phyloP scores from a whole-genome alignment of 2,329 filamentous ascomycete genomes.

The Phaeophleospora eucalypticola region DNA sequence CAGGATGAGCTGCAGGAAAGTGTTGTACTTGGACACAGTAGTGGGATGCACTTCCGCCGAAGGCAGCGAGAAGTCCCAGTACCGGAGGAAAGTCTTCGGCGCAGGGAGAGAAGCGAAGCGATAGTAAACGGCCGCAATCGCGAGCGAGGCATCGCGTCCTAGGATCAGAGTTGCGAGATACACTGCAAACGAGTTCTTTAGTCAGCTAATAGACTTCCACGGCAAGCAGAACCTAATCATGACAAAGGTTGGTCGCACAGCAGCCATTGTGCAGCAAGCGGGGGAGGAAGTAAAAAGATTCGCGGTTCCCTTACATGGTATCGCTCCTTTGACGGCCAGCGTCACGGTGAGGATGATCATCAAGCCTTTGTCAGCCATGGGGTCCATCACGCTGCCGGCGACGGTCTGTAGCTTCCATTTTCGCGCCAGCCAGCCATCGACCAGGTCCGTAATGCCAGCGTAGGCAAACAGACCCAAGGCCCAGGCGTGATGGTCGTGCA shows the following conservation, averaged over 20 bases:
- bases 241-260: too few species aligned
- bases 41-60: constrained; percentile 81
- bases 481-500: constrained; percentile 73
- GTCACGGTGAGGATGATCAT: constrained; percentile 92
- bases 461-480: constrained; percentile 87
- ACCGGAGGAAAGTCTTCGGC: constrained; percentile 85
- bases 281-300: constrained; percentile 8
- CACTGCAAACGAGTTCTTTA: constrained; percentile 45
- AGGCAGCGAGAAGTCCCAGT: constrained; percentile 96
- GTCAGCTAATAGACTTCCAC: constrained; percentile 11
- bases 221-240: constrained; percentile 6
- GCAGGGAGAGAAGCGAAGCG: constrained; percentile 90
- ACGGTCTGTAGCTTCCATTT: constrained; percentile 86
- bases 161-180: constrained; percentile 90
- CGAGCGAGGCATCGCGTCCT: constrained; percentile 79
- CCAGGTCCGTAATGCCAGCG: constrained; percentile 82
- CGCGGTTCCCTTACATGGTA: constrained; percentile 60
- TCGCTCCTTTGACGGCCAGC: constrained; percentile 72
- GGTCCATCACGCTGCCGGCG: constrained; percentile 89
- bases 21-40: constrained; percentile 84
- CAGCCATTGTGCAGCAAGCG: background rate
- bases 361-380: constrained; percentile 92
- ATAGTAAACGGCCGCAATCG: constrained; percentile 85
- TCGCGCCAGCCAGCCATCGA: constrained; percentile 92
- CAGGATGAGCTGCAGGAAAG: constrained; percentile 80